These are phyloP conservation scores for Cantharellus cinnabarinus DNA, from an alignment of 768 basidiomycete genomes.

Conservation along the genomic window DNA sequence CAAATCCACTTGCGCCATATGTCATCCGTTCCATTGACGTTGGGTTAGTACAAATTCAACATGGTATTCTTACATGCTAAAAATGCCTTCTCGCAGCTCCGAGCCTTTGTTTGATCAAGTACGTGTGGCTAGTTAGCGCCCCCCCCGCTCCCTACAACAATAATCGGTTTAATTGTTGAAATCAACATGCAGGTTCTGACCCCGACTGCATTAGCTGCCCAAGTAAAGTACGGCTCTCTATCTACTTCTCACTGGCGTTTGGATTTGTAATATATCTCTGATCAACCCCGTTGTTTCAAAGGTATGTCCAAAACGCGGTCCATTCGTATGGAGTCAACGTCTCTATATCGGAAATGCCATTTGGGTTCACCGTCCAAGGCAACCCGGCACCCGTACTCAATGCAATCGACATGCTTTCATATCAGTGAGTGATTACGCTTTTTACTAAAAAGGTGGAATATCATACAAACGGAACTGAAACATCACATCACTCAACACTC, in stretches of 20 bases:
- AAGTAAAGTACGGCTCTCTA: slow-evolving; percentile 1
- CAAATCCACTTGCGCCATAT: slow-evolving; percentile 5
- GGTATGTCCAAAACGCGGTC: slow-evolving; percentile 5
- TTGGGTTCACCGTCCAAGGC: slow-evolving; percentile 7
- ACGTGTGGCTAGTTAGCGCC: neutral
- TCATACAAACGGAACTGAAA: neutral
- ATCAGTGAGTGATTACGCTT: slow-evolving; percentile 2
- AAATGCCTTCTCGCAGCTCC: no score
- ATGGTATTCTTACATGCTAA: no score
- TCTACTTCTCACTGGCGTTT: no score
- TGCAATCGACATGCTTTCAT: slow-evolving; percentile 9
- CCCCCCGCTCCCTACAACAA: no score
- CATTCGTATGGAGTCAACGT: slow-evolving; percentile 7
- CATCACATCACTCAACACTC: no score
- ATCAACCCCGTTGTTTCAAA: no score
- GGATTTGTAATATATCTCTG: no score
- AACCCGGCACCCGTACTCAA: slow-evolving; percentile 4
- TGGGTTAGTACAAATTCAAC: neutral
- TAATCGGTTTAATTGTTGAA: no score
- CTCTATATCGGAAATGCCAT: slow-evolving; percentile 10
- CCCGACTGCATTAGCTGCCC: slow-evolving; percentile 1
- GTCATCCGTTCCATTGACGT: slow-evolving; percentile 6
- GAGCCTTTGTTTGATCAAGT: no score
- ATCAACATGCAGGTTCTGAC: no score
- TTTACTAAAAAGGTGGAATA: no score